Evolutionary conservation across 768 basidiomycete species (phyloP), one percentile per base, ranked within the genome.

Genomic region (Calocybe indica): DNA sequence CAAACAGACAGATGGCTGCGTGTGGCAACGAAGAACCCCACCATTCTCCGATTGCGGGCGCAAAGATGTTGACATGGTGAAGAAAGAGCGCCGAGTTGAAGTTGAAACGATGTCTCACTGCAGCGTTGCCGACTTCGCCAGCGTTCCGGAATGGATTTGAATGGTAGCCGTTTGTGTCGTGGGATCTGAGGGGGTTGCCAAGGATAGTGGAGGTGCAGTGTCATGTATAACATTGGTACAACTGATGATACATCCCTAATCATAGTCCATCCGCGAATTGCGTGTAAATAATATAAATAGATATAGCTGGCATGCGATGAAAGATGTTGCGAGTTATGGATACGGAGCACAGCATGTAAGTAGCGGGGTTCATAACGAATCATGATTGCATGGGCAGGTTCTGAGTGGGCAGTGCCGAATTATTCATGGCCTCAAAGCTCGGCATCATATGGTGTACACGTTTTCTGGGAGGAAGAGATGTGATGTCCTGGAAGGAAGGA

Each of bases 391-490:
- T 64, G 51, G 75, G 60, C 69, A 82, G 74, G 54, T 72, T 77
- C 51, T 76, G 75, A 42, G 78, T 62, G 55, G 80, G 80, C 55
- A 83, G 55, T 40, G 78, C 70, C 43, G 74, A 66, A 51, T 68
- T 73, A 58, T 70, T 74, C 69, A 77, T 62, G 55, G 79, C 69
- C 59, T 82, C 76, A 55, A 76, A 80, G 11, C 71, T 70, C 41
- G 74, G 70, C 64, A 82, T 78, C 72, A 83, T 76, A 59, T 83
- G 81, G 62, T 84, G 83, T 14, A 75, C 66, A 46, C 83, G 78
- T 64, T 85, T 84, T 58, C 83, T 73, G 12, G 82, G 79, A 40
- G 75, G 77, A 37, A 81, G 58, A 37, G 68, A 70, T 50, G 76
- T 62, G 52, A 81, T 68, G 53, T 80, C 79, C 66, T 80, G 69